Evolutionary conservation across 495 filamentous ascomycete species (phyloP).

Genomic region (Xylaria curta): DNA sequence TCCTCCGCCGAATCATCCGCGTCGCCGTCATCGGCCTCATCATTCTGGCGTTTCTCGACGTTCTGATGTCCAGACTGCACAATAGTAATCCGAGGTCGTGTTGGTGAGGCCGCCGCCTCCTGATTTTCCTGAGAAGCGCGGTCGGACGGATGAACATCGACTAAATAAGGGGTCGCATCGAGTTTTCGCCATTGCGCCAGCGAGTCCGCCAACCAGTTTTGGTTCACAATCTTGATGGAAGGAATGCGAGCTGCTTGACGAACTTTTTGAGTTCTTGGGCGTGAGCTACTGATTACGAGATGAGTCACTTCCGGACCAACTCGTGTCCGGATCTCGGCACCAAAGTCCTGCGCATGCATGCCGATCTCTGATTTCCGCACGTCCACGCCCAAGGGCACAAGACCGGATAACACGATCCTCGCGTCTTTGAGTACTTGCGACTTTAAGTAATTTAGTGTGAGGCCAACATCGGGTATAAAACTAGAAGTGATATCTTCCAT

Average conservation of each 20-base stretch:
- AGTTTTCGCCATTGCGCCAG: constrained; percentile 78
- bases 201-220: constrained; percentile 85
- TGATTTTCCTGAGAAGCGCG: constrained; percentile 47
- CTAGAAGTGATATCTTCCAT: constrained; percentile 43
- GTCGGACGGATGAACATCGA: constrained; percentile 68
- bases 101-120: constrained; percentile 43
- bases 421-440: constrained; percentile 68
- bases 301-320: constrained; percentile 55
- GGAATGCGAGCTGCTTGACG: constrained; percentile 74
- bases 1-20: constrained; percentile 38
- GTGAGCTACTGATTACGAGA: constrained; percentile 57
- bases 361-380: constrained; percentile 78
- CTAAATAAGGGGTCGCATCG: constrained; percentile 76
- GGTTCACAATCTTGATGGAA: constrained; percentile 83
- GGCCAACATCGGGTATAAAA: constrained; percentile 84
- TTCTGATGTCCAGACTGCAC: constrained; percentile 39
- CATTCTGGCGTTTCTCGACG: constrained; percentile 29
- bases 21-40: constrained; percentile 44
- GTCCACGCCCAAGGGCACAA: constrained; percentile 81
- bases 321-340: constrained; percentile 70
- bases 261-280: constrained; percentile 89
- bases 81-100: constrained; percentile 49
- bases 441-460: constrained; percentile 82
- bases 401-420: constrained; percentile 83
- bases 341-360: constrained; percentile 83